Conservation (phyloP, 768 basidiomycete genomes). For the Gloeostereum incarnatum region DNA sequence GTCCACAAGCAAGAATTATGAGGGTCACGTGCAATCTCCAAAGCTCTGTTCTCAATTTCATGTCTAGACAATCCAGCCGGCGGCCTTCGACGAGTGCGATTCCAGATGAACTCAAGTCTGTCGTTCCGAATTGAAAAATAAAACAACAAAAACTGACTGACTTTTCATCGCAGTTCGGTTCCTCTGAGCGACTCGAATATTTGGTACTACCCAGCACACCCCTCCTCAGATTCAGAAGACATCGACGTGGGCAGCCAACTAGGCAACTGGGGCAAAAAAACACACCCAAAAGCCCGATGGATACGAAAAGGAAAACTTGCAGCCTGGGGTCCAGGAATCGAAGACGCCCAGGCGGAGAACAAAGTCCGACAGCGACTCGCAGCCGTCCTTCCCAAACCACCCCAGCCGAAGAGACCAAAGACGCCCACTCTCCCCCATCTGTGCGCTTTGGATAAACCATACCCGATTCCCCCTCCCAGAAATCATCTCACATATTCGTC, state of each 20-base stretch:
- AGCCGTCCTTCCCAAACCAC: no score
- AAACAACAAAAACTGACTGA: conserved; percentile 19
- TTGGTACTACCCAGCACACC: conserved; percentile 83
- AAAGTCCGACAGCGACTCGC: no score
- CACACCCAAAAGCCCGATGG: conserved; percentile 69
- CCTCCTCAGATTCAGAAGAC: conserved; percentile 58
- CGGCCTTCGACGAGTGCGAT: no score
- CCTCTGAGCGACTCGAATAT: conserved; percentile 64
- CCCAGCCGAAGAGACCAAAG: no score
- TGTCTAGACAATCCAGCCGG: no score
- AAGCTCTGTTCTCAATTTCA: no score
- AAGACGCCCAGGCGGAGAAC: conserved; percentile 86
- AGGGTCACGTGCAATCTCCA: no score
- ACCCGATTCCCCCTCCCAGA: conserved; percentile 53
- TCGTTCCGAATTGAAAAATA: no score
- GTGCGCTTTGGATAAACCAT: conserved; percentile 64
- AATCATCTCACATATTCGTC: conserved; percentile 74
- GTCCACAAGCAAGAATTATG: no score
- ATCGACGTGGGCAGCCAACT: conserved; percentile 29
- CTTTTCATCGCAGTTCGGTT: conserved; percentile 19
- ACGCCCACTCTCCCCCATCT: conserved; percentile 71
- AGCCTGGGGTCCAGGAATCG: conserved; percentile 76
- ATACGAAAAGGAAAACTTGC: conserved; percentile 74
- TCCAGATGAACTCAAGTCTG: no score
- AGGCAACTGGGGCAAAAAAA: conserved; percentile 86